Evolutionary conservation across 345 rosid genomes (phyloP).

Genomic region (Excoecaria agallocha): DNA sequence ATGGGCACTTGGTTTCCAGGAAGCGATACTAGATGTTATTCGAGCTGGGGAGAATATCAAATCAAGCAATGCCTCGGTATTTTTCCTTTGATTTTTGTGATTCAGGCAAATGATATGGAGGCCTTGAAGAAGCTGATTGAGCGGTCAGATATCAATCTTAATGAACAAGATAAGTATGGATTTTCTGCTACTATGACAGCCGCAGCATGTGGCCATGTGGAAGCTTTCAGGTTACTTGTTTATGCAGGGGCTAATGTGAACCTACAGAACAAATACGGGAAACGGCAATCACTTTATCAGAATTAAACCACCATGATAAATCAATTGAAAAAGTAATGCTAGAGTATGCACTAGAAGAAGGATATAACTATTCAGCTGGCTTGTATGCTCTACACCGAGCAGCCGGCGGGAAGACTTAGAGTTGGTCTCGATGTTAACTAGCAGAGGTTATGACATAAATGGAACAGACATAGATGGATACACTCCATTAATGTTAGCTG

Average conservation of each 20-base stretch:
- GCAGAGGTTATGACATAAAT: constrained; percentile 66
- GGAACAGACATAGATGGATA: constrained; percentile 65
- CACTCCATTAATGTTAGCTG: constrained; percentile 92
- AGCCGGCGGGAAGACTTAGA: constrained; percentile 72
- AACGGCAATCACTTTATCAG: constrained; percentile 67
- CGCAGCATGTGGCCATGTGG: constrained; percentile 67
- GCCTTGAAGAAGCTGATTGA: constrained; percentile 55
- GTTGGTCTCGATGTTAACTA: constrained; percentile 45
- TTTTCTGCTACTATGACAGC: constrained; percentile 81
- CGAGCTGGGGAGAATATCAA: constrained; percentile 50
- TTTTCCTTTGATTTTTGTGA: constrained; percentile 59
- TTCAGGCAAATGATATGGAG: constrained; percentile 62
- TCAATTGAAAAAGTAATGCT: constrained; percentile 87
- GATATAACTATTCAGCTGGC: constrained; percentile 40
- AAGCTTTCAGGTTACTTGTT: constrained; percentile 71
- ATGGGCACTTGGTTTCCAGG: constrained; percentile 73
- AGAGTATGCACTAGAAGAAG: constrained; percentile 83
- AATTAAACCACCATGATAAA: constrained; percentile 55
- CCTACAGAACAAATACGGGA: constrained; percentile 64
- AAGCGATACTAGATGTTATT: constrained; percentile 49
- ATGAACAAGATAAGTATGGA: constrained; percentile 77
- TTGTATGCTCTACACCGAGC: constrained; percentile 87
- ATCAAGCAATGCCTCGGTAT: constrained; percentile 55
- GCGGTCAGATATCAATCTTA: constrained; percentile 41
- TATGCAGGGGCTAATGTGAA: constrained; percentile 82